Evolutionary conservation across 768 basidiomycete species (phyloP).

Genomic region (Tubosaeta brunneosetosa): DNA sequence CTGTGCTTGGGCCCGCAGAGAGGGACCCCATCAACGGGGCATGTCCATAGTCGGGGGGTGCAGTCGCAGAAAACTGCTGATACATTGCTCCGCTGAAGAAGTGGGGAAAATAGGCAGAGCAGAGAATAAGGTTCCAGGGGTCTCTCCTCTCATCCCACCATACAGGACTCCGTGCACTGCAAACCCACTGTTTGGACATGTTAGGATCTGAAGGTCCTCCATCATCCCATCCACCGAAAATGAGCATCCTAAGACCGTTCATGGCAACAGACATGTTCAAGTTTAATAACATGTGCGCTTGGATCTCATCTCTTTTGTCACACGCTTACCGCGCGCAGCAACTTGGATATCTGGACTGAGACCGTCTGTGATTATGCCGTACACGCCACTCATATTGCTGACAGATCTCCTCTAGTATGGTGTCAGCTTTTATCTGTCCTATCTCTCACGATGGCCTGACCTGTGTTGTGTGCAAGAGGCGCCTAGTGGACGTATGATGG

Average conservation of each 20-base stretch:
- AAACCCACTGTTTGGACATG: slow-evolving; percentile 22
- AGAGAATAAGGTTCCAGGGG: slow-evolving; percentile 28
- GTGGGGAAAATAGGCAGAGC: slow-evolving; percentile 21
- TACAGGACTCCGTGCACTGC: slow-evolving; percentile 27
- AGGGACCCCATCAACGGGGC: slow-evolving; percentile 28
- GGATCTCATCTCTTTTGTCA: not conserved
- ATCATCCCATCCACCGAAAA: slow-evolving; percentile 29
- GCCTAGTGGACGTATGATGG: slow-evolving; percentile 81
- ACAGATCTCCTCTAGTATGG: slow-evolving; percentile 55
- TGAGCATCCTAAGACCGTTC: slow-evolving; percentile 87
- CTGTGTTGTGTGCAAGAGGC: slow-evolving; percentile 80
- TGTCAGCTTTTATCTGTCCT: slow-evolving; percentile 82
- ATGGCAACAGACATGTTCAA: slow-evolving; percentile 85
- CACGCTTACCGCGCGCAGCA: slow-evolving; percentile 44
- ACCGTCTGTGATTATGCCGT: slow-evolving; percentile 55
- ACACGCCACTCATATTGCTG: not conserved
- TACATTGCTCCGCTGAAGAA: slow-evolving; percentile 27
- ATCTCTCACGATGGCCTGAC: slow-evolving; percentile 90
- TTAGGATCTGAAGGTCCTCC: slow-evolving; percentile 25
- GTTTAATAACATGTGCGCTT: slow-evolving; percentile 82
- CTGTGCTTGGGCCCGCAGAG: slow-evolving; percentile 31
- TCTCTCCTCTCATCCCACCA: slow-evolving; percentile 7
- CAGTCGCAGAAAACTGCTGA: slow-evolving; percentile 32
- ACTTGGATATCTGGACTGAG: slow-evolving; percentile 96
- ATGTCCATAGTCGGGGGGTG: slow-evolving; percentile 33